Base-by-base conservation (phyloP, 768 basidiomycete species). In the Grammothele lineata region DNA sequence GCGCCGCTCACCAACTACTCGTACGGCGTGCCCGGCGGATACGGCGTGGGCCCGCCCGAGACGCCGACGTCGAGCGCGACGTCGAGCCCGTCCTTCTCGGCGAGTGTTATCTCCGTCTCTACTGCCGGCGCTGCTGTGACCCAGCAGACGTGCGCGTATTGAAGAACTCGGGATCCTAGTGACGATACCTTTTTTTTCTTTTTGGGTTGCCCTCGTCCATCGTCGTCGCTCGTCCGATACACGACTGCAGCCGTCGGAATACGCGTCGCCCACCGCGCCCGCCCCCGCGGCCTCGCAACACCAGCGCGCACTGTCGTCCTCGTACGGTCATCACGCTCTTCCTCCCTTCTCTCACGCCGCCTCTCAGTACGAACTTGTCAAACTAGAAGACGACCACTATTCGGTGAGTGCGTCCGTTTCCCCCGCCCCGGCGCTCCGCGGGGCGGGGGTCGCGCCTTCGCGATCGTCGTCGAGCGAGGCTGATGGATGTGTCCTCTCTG, bases 81-180 rank as follows among this genome's bases (percentile, higher is more conserved):
- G 5, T 84, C 83, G 22, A 87, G 81, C 55, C 83, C 84, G 47
- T 83, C 85, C n/a, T 88, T 87, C 73, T 90, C 87, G 84, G 87
- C 79, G 81, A 87, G 87, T 86, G 62, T 75, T 74, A 62, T 72
- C 75, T 70, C 67, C 66, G 70, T 55, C 48, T 57, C 55, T 45
- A 57, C 55, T 57, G 59, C 58, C 56, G 46, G 39, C 63, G 56
- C 60, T 32, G 19, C 32, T 37, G 34, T 42, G 53, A 51, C 58
- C 25, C 36, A 50, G 57, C 49, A 52, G 58, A 54, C 60, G 49
- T 60, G 57, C 60, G 66, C 62, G 60, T 59, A 58, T 53, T 57
- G 62, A 67, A 64, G n/a, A 65, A 60, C 64, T 69, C 56, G 64
- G 68, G 76, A 81, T 77, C 73, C 75, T 80, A 79, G 74, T 84